Evolutionary conservation across 805 yeast genomes (phyloP), one percentile per base, ranked within the genome.

Genomic region (Komagataella ulmi): DNA sequence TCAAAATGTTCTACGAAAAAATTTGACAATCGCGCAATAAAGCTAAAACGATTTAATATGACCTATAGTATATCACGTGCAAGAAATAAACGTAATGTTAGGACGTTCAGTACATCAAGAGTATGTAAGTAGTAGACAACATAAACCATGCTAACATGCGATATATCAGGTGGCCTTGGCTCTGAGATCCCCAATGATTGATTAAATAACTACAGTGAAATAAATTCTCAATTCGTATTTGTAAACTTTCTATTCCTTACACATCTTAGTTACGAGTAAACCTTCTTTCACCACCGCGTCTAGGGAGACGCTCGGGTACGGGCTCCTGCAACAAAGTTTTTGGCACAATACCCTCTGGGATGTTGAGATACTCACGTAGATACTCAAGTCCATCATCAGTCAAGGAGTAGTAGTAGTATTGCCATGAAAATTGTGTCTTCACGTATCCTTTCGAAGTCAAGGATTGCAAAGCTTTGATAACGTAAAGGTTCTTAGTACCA

Each of bases 371-470:
- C 73, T 88, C 89, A 80, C 97, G 87, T 72, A 93, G 85, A 86
- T 80, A 93, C 72, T 89, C 96, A 62, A 93, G 91, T 85, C 99
- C 99, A 78, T 88, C 97, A 73, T 93, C 98, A 73, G 98, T 93
- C 73, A 93, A 86, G 81, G 99, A 88, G 95, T 93, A 93, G 96
- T 93, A 93, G 81, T 93, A 93, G 84, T 88, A 88, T 84, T 90
- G 97, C 99, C 99, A 93, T 70, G 98, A 91, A 85, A 91, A 93
- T 80, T 89, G 98, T 68, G 99, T 93, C 88, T 91, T 89, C 77
- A 93, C 98, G 85, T 70, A 93, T 75, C 99, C 99, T 77, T 85
- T 88, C 59, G 99, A 93, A 71, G 96, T 88, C 76, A 93, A 88
- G 60, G 98, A 91, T 81, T 93, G 99, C 76, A 93, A 84, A 71